These are phyloP conservation scores for Apiotrichum brassicae DNA, from an alignment of 1,284 basidiomycete species.

Conservation along the genomic window DNA sequence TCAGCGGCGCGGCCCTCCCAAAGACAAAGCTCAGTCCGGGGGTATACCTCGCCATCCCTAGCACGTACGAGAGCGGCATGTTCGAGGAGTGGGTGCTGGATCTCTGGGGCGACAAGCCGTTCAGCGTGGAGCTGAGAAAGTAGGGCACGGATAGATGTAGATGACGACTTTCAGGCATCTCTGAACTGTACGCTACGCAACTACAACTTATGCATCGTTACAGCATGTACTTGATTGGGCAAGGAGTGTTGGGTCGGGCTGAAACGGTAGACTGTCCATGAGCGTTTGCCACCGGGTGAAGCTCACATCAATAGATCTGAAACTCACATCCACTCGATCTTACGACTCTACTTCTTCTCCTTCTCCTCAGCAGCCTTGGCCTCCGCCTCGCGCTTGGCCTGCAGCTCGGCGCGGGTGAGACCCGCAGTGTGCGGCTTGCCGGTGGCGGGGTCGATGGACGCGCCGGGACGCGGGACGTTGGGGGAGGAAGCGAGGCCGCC, in stretches of 20 bases:
- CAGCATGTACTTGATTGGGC: too few relatives aligned
- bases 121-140: conserved; percentile 36
- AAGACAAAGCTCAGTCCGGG: conserved; percentile 55
- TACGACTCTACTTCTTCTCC: conserved; percentile 3
- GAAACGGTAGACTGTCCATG: too few relatives aligned
- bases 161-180: too few relatives aligned
- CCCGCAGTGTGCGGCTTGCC: conserved; percentile 34
- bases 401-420: conserved; percentile 35
- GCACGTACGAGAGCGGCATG: conserved; percentile 61
- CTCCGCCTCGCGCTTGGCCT: conserved; percentile 41
- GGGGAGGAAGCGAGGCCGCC: conserved; percentile 24
- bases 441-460: conserved; percentile 30
- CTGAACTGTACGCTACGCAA: too few relatives aligned
- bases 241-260: too few relatives aligned
- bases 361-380: conserved; percentile 51
- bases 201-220: not conserved
- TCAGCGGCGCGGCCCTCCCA: conserved; percentile 63
- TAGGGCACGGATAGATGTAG: too few relatives aligned
- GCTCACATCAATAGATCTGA: too few relatives aligned
- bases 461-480: conserved; percentile 25
- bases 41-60: conserved; percentile 65
- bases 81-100: conserved; percentile 58
- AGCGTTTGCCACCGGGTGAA: too few relatives aligned
- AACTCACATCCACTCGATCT: not conserved
- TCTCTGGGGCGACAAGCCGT: conserved; percentile 47